Evolutionary conservation across 352 stramenopile genomes (phyloP).

Genomic region (Pythium aphanidermatum): DNA sequence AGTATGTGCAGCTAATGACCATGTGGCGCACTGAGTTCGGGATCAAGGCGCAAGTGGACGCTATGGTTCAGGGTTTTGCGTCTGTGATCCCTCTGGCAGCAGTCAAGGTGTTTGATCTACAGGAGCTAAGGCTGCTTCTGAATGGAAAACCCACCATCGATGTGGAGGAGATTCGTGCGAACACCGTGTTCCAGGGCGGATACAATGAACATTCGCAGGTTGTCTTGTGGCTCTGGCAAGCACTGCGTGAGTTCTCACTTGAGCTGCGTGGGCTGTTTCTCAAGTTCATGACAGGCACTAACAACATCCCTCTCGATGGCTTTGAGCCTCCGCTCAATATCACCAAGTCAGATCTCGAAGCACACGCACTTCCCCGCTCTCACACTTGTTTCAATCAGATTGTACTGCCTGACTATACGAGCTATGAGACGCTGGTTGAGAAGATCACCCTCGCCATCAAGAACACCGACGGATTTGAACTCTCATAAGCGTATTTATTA

Average conservation of each 20-base stretch:
- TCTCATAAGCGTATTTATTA: slow-evolving; percentile 41
- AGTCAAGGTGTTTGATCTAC: slow-evolving; percentile 30
- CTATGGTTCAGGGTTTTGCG: slow-evolving; percentile 28
- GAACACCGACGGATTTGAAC: slow-evolving; percentile 74
- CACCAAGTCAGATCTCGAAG: slow-evolving; percentile 71
- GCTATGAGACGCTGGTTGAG: slow-evolving; percentile 52
- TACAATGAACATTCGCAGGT: slow-evolving; percentile 73
- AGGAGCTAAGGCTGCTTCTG: slow-evolving; percentile 39
- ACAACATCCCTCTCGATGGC: slow-evolving; percentile 77
- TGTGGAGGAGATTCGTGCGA: slow-evolving; percentile 79
- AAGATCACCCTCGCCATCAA: slow-evolving; percentile 77
- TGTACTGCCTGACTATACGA: slow-evolving; percentile 73
- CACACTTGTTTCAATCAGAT: slow-evolving; percentile 90
- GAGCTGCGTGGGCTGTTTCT: slow-evolving; percentile 62
- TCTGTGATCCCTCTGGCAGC: slow-evolving; percentile 19
- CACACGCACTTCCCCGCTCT: slow-evolving; percentile 53
- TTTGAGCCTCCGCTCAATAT: slow-evolving; percentile 85
- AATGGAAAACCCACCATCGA: slow-evolving; percentile 64
- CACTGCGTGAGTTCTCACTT: slow-evolving; percentile 55
- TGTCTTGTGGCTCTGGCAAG: slow-evolving; percentile 83
- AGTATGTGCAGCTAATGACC: slow-evolving; percentile 41
- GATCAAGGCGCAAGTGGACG: slow-evolving; percentile 31
- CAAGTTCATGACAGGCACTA: slow-evolving; percentile 82
- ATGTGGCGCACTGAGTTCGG: slow-evolving; percentile 34
- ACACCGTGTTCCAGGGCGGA: slow-evolving; percentile 74